phyloP scores from a whole-genome alignment of 768 basidiomycete species.

The Mycena vulgaris region DNA sequence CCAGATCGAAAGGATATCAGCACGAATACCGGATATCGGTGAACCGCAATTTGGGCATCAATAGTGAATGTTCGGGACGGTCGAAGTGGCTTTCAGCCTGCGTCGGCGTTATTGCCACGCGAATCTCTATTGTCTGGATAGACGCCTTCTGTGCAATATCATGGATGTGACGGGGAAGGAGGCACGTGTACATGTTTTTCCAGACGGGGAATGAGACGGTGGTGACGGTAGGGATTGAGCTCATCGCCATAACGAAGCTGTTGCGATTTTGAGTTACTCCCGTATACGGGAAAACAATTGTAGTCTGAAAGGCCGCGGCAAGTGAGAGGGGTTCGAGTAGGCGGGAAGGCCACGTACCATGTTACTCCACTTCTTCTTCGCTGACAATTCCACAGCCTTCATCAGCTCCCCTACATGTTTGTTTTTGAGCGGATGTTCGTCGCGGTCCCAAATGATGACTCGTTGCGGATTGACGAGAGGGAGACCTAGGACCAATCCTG shows the following conservation, averaged over 20 bases:
- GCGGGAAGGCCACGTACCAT: background rate
- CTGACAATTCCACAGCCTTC: background rate
- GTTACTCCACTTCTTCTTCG: background rate
- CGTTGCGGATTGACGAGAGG: background rate
- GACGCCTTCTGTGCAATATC: background rate
- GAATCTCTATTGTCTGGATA: background rate
- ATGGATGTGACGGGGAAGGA: background rate
- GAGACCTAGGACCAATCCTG: background rate
- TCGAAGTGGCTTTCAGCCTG: background rate
- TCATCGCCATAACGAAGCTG: background rate
- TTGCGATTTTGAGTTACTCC: background rate
- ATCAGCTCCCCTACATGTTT: background rate
- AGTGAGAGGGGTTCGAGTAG: background rate
- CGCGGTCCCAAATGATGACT: background rate
- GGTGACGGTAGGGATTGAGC: background rate
- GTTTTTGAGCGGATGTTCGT: background rate
- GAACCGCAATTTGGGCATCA: background rate
- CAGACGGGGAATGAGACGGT: background rate
- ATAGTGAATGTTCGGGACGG: background rate
- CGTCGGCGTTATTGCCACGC: background rate
- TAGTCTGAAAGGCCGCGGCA: background rate
- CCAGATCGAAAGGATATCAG: background rate
- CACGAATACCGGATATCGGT: background rate
- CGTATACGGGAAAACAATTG: constrained; percentile 2
- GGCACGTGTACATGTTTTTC: background rate